Evolutionary conservation across 83 land plant genomes (phyloP).

Genomic region (Larix sibirica): DNA sequence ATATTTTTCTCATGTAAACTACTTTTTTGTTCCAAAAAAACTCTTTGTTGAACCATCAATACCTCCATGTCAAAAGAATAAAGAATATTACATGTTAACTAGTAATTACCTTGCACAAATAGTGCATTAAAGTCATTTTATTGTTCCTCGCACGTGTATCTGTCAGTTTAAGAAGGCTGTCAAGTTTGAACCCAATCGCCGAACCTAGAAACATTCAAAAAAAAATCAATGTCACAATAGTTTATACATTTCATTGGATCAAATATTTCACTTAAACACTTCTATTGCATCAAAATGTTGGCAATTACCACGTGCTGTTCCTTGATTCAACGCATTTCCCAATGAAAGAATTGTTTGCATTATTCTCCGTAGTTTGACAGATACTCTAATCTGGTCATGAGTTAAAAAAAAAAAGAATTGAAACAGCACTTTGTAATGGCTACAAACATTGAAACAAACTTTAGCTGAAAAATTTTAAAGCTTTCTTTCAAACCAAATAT

Average conservation of each 20-base stretch:
- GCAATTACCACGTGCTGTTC: slow-evolving; percentile 84
- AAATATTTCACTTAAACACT: not conserved
- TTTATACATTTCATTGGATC: not conserved
- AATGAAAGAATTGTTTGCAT: slow-evolving; percentile 95
- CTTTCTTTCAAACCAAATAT: slow-evolving; percentile 12
- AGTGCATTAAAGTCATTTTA: slow-evolving; percentile 99
- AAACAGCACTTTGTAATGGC: not conserved
- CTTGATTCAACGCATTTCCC: slow-evolving; percentile 95
- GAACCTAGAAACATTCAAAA: slow-evolving; percentile 62
- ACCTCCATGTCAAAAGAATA: not conserved
- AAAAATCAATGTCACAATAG: not conserved
- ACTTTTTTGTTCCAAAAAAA: too few species aligned
- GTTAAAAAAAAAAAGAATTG: not conserved
- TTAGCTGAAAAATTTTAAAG: not conserved
- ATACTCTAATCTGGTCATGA: slow-evolving; percentile 77
- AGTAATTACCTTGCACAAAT: slow-evolving; percentile 85
- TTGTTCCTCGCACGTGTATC: slow-evolving; percentile 99
- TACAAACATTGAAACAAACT: not conserved
- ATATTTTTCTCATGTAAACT: too few species aligned
- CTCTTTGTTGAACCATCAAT: not conserved
- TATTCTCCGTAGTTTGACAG: slow-evolving; percentile 72
- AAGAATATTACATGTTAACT: not conserved
- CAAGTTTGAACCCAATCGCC: slow-evolving; percentile 96
- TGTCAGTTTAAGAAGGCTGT: slow-evolving; percentile 95
- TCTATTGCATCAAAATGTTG: not conserved